Base-by-base conservation (phyloP, 1,139 yeast species). In the Blastobotrys proliferans region DNA sequence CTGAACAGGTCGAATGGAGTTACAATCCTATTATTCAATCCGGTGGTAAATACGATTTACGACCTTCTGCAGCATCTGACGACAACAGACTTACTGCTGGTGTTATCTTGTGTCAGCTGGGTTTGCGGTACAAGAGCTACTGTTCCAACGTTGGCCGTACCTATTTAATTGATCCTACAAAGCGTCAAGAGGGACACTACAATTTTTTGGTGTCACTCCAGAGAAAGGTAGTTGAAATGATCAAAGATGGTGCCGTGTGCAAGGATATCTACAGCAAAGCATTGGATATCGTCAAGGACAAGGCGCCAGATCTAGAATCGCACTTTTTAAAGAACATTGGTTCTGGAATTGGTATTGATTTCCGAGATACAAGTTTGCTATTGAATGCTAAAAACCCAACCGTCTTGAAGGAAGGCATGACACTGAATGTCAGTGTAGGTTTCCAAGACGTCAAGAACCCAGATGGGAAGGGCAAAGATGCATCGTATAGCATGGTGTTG, bases 11-110 rank as follows among this genome's bases (percentile, higher is more conserved):
- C 28, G 97, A 92, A 63, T 92, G 97, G 97, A 85, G 96, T 55
- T 88, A 87, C 63, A 79, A 88, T 38, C 97, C 98, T 24, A 84
- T 87, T 45, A 75, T 92, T 47, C 95, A 90, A 66, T 83, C 94
- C 55, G 95, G 95, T 42, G 88, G 87, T 35, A 79, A 80, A 43
- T 90, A 81, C 60, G 95, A 88, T 62, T 71, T 90, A 58, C 82
- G 76, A 56, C 94, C 95, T 36, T 82, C 94, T 51, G 96, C 95
- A 1, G 76, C 81, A 51, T 82, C 95, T 0, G 76, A 77, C 43
- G 76, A 79, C 48, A 77, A 78, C 41, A 74, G 73, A 51, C 72
- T 90, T 47, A 74, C 74, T 33, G 83, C 83, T 32, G 94, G 95
- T 16, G 88, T 86, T 29, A 88, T 92, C 41, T 67, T 88, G 54